Evolutionary conservation across 306 rosid genomes (phyloP).

Genomic region (Acmispon strigosus): DNA sequence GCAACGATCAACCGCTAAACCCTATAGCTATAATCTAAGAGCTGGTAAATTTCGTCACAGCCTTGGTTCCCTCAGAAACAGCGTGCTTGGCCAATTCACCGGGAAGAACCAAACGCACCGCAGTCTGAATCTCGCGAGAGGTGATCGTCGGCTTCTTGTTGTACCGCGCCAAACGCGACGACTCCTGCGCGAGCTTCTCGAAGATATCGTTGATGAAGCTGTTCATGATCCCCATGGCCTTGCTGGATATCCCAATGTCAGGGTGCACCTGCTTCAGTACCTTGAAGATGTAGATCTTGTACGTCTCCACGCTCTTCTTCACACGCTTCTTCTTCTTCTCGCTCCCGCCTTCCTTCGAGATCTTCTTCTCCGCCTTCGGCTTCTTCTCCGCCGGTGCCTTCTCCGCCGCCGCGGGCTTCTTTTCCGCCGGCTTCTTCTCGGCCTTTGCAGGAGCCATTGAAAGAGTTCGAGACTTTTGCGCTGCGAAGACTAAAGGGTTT

Average conservation of each 20-base stretch:
- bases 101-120: conserved; percentile 64
- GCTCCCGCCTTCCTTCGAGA: conserved; percentile 55
- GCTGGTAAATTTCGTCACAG: conserved; percentile 70
- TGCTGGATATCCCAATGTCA: conserved; percentile 71
- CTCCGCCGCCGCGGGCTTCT: conserved; percentile 43
- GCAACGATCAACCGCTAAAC: neutral
- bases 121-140: conserved; percentile 69
- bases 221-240: conserved; percentile 86
- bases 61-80: conserved; percentile 76
- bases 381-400: conserved; percentile 58
- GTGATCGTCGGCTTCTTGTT: conserved; percentile 79
- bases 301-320: conserved; percentile 64
- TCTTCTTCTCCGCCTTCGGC: conserved; percentile 71
- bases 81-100: conserved; percentile 82
- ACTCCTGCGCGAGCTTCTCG: conserved; percentile 75
- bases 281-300: conserved; percentile 83
- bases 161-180: conserved; percentile 55
- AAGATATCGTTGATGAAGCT: conserved; percentile 72
- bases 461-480: neutral
- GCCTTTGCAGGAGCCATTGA: conserved; percentile 67
- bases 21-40: conserved; percentile 23
- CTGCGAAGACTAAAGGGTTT: no score
- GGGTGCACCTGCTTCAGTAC: conserved; percentile 76
- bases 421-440: conserved; percentile 68
- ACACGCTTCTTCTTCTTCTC: conserved; percentile 63